Conservation (phyloP, 306 rosid species). For the Vigna mungo region DNA sequence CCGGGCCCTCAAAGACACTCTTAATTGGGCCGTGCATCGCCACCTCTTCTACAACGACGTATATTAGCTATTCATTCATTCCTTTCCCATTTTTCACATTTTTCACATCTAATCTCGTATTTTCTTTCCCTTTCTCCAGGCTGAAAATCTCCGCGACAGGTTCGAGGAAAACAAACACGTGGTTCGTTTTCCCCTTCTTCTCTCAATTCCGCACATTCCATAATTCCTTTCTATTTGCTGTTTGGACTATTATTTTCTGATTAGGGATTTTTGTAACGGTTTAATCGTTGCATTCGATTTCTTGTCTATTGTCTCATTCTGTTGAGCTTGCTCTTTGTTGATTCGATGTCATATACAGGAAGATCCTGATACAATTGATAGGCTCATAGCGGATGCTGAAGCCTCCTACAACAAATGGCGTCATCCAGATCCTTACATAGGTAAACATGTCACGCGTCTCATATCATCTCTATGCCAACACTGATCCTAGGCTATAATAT, state of each 20-base stretch:
- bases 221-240: neutral
- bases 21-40: slow-evolving; percentile 99
- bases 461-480: neutral
- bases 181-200: slow-evolving; percentile 59
- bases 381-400: slow-evolving; percentile 75
- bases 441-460: slow-evolving; percentile 47
- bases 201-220: neutral
- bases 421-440: slow-evolving; percentile 97
- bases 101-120: neutral
- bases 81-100: neutral
- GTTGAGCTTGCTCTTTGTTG: neutral
- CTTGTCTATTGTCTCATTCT: neutral
- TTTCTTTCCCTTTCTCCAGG: slow-evolving; percentile 54
- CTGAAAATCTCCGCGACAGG: slow-evolving; percentile 80
- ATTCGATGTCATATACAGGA: slow-evolving; percentile 54
- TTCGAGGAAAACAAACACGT: slow-evolving; percentile 79
- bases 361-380: slow-evolving; percentile 86
- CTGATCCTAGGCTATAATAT: neutral
- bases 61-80: neutral
- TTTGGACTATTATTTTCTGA: neutral
- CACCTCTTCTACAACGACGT: slow-evolving; percentile 94
- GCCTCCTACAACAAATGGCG: slow-evolving; percentile 85
- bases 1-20: slow-evolving; percentile 89
- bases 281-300: neutral
- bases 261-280: neutral